These are phyloP conservation scores for Apophysomyces variabilis DNA, from an alignment of 371 early-diverging fungal species.

Conservation along the genomic window DNA sequence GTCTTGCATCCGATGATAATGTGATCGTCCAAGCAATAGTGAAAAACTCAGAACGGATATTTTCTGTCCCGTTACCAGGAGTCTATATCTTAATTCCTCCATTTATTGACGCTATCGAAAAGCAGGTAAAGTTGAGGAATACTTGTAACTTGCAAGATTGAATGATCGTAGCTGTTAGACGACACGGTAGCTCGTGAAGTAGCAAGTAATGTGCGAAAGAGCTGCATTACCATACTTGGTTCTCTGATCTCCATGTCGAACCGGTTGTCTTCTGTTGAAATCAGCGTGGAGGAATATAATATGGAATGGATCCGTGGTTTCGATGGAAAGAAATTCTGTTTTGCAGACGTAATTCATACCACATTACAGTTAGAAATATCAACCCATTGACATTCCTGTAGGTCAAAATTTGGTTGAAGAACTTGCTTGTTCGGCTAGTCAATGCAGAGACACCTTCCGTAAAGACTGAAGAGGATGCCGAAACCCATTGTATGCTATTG, in stretches of 20 bases:
- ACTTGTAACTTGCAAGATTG: not conserved
- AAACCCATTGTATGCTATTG: slow-evolving; percentile 62
- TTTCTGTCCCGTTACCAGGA: slow-evolving; percentile 70
- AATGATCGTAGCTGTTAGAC: slow-evolving; percentile 31
- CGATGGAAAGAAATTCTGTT: slow-evolving; percentile 23
- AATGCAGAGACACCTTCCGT: slow-evolving; percentile 33
- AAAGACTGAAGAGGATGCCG: slow-evolving; percentile 41
- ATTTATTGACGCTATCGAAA: slow-evolving; percentile 63
- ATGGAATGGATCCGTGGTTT: slow-evolving; percentile 28
- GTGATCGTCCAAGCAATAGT: slow-evolving; percentile 68
- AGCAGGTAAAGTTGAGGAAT: slow-evolving; percentile 43
- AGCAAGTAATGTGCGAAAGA: slow-evolving; percentile 31
- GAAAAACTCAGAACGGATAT: slow-evolving; percentile 65
- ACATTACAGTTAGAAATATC: not conserved
- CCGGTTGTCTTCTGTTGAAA: slow-evolving; percentile 33
- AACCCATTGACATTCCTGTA: slow-evolving; percentile 15
- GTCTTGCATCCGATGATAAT: slow-evolving; percentile 57
- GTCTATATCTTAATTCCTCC: slow-evolving; percentile 68
- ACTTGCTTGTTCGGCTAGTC: slow-evolving; percentile 50
- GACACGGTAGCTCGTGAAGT: slow-evolving; percentile 26
- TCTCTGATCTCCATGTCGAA: slow-evolving; percentile 48
- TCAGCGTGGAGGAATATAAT: slow-evolving; percentile 26
- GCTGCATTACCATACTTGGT: slow-evolving; percentile 49
- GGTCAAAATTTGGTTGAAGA: slow-evolving; percentile 54
- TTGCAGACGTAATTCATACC: slow-evolving; percentile 28